These are phyloP conservation scores for Ceratocystis lukuohia DNA, from an alignment of 2,329 filamentous ascomycete genomes.

Conservation along the genomic window DNA sequence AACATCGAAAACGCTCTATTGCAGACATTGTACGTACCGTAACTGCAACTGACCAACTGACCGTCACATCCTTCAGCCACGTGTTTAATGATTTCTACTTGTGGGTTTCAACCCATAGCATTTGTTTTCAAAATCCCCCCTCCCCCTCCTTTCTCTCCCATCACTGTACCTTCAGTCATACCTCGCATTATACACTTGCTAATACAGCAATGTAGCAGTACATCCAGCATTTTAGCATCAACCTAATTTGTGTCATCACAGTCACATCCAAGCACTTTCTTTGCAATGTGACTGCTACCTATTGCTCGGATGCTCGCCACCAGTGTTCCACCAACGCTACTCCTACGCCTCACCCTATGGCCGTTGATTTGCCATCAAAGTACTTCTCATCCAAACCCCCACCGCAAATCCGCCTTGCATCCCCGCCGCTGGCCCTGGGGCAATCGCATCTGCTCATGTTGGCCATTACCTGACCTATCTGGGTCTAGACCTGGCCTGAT, in stretches of 20 bases:
- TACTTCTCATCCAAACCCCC: not conserved
- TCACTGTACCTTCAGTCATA: not conserved
- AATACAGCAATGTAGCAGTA: not conserved
- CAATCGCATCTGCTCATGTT: not conserved
- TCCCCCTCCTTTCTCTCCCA: too few relatives aligned
- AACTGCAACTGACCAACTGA: not conserved
- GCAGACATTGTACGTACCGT: too few relatives aligned
- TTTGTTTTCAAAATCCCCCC: too few relatives aligned
- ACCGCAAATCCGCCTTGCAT: not conserved
- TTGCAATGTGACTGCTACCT: too few relatives aligned
- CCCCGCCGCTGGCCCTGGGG: not conserved
- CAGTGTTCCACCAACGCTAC: not conserved
- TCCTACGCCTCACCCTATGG: not conserved
- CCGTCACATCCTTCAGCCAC: not conserved
- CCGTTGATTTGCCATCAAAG: too few relatives aligned
- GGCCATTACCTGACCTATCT: not conserved
- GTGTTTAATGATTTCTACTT: not conserved
- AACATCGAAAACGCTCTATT: too few relatives aligned
- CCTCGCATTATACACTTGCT: not conserved
- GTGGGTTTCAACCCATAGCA: not conserved
- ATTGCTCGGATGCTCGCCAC: too few relatives aligned
- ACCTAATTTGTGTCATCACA: not conserved
- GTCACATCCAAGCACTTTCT: not conserved
- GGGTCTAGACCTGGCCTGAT: not conserved
- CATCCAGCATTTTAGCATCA: too few relatives aligned